phyloP scores from a whole-genome alignment of 495 filamentous ascomycete species.

The Neurospora sp. region DNA sequence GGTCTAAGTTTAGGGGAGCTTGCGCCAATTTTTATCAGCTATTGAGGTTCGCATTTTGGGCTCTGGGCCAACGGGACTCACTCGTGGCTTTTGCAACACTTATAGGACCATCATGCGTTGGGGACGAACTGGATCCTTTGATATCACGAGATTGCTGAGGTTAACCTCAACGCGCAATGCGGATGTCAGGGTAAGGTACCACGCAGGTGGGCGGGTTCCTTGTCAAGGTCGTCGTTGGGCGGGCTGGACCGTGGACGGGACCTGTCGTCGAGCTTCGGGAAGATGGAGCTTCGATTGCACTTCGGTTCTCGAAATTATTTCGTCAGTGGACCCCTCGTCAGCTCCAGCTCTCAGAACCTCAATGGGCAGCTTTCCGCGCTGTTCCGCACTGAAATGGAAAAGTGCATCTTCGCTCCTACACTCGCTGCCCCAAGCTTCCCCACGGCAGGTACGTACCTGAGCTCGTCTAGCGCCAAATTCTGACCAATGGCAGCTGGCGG shows the following conservation, averaged over 20 bases:
- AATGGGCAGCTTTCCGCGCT: background rate
- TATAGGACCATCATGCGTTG: background rate
- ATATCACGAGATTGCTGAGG: background rate
- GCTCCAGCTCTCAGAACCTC: background rate
- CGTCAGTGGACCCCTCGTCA: background rate
- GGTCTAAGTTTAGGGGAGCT: background rate
- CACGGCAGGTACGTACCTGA: background rate
- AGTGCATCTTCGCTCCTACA: background rate
- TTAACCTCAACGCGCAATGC: background rate
- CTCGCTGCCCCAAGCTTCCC: background rate
- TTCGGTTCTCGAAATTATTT: background rate
- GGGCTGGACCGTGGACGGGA: background rate
- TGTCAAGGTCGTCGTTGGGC: background rate
- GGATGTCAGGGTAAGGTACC: background rate
- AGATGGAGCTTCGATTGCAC: background rate
- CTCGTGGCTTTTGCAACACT: background rate
- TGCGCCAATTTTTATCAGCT: conserved; percentile 8
- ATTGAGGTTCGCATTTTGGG: background rate
- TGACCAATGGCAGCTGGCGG: background rate
- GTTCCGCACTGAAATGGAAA: background rate
- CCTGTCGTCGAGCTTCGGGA: background rate
- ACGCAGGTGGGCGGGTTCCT: background rate
- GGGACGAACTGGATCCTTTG: background rate
- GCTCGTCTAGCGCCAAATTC: background rate
- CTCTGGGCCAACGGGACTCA: background rate